phyloP scores from a whole-genome alignment of 164 flowering plant genomes.

The Annona cherimola region DNA sequence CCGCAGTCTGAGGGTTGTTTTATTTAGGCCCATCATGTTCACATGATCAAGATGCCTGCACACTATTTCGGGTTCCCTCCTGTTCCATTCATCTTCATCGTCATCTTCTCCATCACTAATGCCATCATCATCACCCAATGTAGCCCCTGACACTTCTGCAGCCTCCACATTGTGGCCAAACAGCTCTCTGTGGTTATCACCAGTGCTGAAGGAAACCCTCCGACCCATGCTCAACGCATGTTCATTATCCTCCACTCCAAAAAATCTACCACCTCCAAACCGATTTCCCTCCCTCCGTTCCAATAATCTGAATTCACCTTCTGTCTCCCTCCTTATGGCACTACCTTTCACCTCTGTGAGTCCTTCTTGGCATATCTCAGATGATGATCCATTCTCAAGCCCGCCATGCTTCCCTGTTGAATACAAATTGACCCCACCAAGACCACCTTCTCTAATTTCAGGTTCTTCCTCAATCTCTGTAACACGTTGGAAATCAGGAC shows the following conservation, averaged over 20 bases:
- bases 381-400: slow-evolving; percentile 22
- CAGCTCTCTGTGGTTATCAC: slow-evolving; percentile 43
- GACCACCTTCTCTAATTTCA: slow-evolving; percentile 18
- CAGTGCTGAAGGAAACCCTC: slow-evolving; percentile 76
- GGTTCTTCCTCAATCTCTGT: slow-evolving; percentile 39
- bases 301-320: slow-evolving; percentile 89
- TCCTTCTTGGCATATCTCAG: slow-evolving; percentile 38
- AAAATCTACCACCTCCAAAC: slow-evolving; percentile 58
- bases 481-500: slow-evolving; percentile 16
- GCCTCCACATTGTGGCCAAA: slow-evolving; percentile 43
- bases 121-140: slow-evolving; percentile 52
- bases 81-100: slow-evolving; percentile 40
- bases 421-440: background rate
- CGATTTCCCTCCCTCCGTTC: slow-evolving; percentile 49
- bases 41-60: slow-evolving; percentile 68
- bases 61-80: slow-evolving; percentile 51
- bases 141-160: slow-evolving; percentile 52
- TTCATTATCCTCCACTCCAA: slow-evolving; percentile 66
- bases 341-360: slow-evolving; percentile 27
- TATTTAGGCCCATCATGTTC: slow-evolving; percentile 58
- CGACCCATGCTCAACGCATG: slow-evolving; percentile 49
- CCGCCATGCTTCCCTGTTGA: slow-evolving; percentile 21
- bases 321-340: slow-evolving; percentile 95
- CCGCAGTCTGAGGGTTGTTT: slow-evolving; percentile 53
- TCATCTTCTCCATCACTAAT: slow-evolving; percentile 41